phyloP scores from a whole-genome alignment of 1,139 yeast species.

The Taphrina pruni region DNA sequence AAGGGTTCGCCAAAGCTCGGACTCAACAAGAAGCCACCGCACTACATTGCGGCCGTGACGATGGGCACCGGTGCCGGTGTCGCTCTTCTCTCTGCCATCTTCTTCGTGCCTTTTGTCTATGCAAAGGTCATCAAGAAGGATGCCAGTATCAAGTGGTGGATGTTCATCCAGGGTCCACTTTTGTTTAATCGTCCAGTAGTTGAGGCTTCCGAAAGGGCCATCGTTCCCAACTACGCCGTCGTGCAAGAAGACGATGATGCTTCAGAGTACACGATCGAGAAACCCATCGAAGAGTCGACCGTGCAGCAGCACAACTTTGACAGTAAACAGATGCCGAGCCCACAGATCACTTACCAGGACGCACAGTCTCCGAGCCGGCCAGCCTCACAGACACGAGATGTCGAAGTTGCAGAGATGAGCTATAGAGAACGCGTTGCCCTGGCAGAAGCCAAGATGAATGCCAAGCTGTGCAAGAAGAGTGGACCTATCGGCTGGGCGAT shows the following conservation, averaged over 20 bases:
- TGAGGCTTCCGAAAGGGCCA: constrained; percentile 47
- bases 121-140: constrained; percentile 68
- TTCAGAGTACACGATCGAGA: constrained; percentile 17
- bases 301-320: background rate
- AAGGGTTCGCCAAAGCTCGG: constrained; percentile 74
- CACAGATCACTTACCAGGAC: background rate
- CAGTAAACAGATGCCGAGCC: background rate
- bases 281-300: background rate
- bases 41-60: constrained; percentile 59
- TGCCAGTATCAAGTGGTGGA: constrained; percentile 70
- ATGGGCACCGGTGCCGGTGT: constrained; percentile 67
- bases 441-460: constrained; percentile 32
- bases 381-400: background rate
- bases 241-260: constrained; percentile 34
- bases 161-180: constrained; percentile 63
- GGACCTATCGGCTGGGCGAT: constrained; percentile 41
- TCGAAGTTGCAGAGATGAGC: background rate
- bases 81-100: constrained; percentile 63
- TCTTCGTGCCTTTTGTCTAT: constrained; percentile 67
- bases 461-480: constrained; percentile 28
- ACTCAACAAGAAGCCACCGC: constrained; percentile 54
- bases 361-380: background rate
- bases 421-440: constrained; percentile 28
- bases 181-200: constrained; percentile 63
- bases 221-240: constrained; percentile 37